A percentile compares a stretch with the other conserved stretches of the same genome.
Conservation (phyloP, 1,284 basidiomycete species). For the Microbotryum intermedium region DNA sequence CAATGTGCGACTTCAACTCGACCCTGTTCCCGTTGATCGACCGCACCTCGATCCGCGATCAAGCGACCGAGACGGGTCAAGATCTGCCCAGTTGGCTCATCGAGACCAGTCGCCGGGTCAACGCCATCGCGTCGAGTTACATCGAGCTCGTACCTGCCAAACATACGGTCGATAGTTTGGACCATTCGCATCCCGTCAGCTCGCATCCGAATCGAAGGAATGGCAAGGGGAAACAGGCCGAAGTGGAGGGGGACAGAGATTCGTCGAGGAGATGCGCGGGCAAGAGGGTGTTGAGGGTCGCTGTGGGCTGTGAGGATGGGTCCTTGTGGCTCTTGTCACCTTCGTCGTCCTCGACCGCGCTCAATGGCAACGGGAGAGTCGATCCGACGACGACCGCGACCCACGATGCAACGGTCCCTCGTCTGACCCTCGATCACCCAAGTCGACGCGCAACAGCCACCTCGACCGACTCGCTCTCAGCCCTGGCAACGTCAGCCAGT, state of each 20-base stretch:
- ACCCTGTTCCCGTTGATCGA: background rate
- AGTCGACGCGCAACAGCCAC: background rate
- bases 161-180: background rate
- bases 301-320: constrained; percentile 20
- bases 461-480: background rate
- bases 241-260: background rate
- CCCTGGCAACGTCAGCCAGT: background rate
- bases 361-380: background rate
- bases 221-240: background rate
- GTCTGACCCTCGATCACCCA: background rate
- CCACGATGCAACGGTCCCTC: background rate
- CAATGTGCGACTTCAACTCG: background rate
- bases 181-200: background rate
- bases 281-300: constrained; percentile 6
- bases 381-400: background rate
- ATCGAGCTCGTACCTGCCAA: background rate
- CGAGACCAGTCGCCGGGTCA: constrained; percentile 16
- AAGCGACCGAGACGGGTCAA: background rate
- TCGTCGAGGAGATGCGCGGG: too few species aligned
- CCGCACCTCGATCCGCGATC: too few species aligned
- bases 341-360: background rate
- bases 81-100: constrained; percentile 15
- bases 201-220: background rate
- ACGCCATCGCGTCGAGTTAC: constrained; percentile 1
- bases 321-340: constrained; percentile 23